phyloP scores from a whole-genome alignment of 371 early-diverging fungal species.

The Syncephalastrum monosporum region DNA sequence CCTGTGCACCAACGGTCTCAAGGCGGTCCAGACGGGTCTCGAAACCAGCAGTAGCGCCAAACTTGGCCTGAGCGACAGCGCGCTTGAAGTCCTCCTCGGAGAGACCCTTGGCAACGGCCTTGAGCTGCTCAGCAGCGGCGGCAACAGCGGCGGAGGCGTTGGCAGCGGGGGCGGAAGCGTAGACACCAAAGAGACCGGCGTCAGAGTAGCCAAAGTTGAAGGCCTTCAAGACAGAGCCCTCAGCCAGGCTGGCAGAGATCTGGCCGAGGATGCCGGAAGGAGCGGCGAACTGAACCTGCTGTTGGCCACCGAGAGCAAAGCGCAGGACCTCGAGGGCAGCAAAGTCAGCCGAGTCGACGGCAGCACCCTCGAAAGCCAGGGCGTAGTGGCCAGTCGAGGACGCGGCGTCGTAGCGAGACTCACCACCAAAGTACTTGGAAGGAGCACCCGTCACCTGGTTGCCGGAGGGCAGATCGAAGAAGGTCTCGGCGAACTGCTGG shows the following conservation, averaged over 20 bases:
- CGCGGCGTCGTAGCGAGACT: slow-evolving; percentile 70
- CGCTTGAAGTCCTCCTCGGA: slow-evolving; percentile 70
- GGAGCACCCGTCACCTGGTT: slow-evolving; percentile 23
- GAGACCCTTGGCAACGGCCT: slow-evolving; percentile 57
- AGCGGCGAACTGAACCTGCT: slow-evolving; percentile 72
- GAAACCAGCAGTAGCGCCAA: slow-evolving; percentile 67
- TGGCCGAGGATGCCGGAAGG: slow-evolving; percentile 73
- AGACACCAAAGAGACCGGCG: slow-evolving; percentile 90
- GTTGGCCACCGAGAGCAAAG: slow-evolving; percentile 78
- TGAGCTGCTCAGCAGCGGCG: slow-evolving; percentile 71
- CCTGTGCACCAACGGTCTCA: slow-evolving; percentile 49
- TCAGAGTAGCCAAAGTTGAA: slow-evolving; percentile 91
- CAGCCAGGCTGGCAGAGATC: slow-evolving; percentile 57
- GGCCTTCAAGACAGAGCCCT: slow-evolving; percentile 62
- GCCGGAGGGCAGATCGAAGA: slow-evolving; percentile 50
- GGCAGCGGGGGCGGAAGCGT: slow-evolving; percentile 64
- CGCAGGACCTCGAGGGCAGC: slow-evolving; percentile 79
- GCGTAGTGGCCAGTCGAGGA: slow-evolving; percentile 60
- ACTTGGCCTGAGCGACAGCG: slow-evolving; percentile 86
- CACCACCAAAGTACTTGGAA: slow-evolving; percentile 83
- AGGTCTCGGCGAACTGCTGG: slow-evolving; percentile 56
- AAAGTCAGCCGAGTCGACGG: slow-evolving; percentile 65
- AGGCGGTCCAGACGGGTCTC: slow-evolving; percentile 62
- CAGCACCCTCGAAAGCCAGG: slow-evolving; percentile 79
- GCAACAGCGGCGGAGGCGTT: slow-evolving; percentile 61